These are phyloP conservation scores for Cutaneotrichosporon dermatis DNA, from an alignment of 1,284 basidiomycete species.

Conservation along the genomic window DNA sequence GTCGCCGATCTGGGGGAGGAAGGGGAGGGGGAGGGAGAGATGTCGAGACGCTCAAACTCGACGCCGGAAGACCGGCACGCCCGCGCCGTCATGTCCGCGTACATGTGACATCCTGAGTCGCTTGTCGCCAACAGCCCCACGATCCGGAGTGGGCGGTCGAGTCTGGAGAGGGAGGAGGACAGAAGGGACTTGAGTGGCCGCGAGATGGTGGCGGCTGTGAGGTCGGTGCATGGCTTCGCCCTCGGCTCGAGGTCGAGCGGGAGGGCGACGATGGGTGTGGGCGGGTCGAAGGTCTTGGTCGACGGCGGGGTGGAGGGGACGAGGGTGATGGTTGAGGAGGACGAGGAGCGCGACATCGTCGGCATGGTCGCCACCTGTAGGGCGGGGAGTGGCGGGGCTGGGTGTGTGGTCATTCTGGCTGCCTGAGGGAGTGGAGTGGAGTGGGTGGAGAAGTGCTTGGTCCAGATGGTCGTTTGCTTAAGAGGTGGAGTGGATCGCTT, in stretches of 20 bases:
- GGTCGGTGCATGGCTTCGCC: slow-evolving; percentile 9
- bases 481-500: too few relatives aligned
- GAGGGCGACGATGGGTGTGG: background rate
- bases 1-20: too few relatives aligned
- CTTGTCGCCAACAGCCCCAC: slow-evolving; percentile 30
- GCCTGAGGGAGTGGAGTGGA: too few relatives aligned
- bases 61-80: slow-evolving; percentile 19
- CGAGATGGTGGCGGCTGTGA: slow-evolving; percentile 6
- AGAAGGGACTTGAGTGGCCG: slow-evolving; percentile 15
- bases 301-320: slow-evolving; percentile 13
- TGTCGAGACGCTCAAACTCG: slow-evolving; percentile 17
- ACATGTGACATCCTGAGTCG: slow-evolving; percentile 28
- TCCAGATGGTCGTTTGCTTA: too few relatives aligned
- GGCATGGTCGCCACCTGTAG: background rate
- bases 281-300: background rate
- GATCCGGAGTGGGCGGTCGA: slow-evolving; percentile 22
- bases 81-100: slow-evolving; percentile 25
- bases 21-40: too few relatives aligned
- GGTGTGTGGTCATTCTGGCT: too few relatives aligned
- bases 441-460: too few relatives aligned
- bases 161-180: slow-evolving; percentile 1
- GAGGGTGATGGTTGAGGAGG: slow-evolving; percentile 14
- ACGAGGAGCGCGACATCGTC: slow-evolving; percentile 18
- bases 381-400: too few relatives aligned
- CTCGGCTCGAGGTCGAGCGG: background rate